phyloP scores from a whole-genome alignment of 805 yeast genomes.

The Dipodascopsis uninucleata region DNA sequence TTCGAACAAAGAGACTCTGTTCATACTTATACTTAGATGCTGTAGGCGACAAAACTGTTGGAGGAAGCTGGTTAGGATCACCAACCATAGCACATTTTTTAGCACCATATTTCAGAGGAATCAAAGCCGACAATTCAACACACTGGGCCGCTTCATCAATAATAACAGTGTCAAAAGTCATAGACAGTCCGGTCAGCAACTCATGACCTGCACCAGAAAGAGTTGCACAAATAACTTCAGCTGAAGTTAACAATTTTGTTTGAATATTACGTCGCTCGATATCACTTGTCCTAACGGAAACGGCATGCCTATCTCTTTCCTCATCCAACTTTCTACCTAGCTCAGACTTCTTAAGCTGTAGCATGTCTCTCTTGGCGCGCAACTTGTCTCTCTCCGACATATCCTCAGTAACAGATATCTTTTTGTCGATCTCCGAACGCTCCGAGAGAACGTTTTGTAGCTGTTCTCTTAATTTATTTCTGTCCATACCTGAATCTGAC shows the following conservation, averaged over 20 bases:
- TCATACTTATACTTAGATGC: conserved; percentile 81
- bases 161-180: conserved; percentile 83
- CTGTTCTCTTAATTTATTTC: conserved; percentile 45
- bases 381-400: conserved; percentile 29
- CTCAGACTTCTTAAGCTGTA: conserved; percentile 60
- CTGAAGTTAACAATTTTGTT: conserved; percentile 62
- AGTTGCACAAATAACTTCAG: conserved; percentile 87
- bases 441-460: conserved; percentile 53
- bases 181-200: conserved; percentile 65
- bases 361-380: conserved; percentile 49
- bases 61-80: conserved; percentile 97
- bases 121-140: conserved; percentile 85
- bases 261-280: conserved; percentile 73
- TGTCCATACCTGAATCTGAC: conserved; percentile 35
- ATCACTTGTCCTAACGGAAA: conserved; percentile 70
- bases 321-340: conserved; percentile 72
- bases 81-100: conserved; percentile 93
- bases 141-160: conserved; percentile 98
- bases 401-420: conserved; percentile 36
- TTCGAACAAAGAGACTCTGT: conserved; percentile 88
- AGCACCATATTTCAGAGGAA: conserved; percentile 90
- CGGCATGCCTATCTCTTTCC: conserved; percentile 67
- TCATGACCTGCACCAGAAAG: conserved; percentile 94
- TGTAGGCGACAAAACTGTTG: conserved; percentile 85
- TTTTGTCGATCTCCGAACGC: conserved; percentile 52